These are phyloP conservation scores for Knoxia roxburghii DNA, from an alignment of 257 asterid species.

Conservation along the genomic window DNA sequence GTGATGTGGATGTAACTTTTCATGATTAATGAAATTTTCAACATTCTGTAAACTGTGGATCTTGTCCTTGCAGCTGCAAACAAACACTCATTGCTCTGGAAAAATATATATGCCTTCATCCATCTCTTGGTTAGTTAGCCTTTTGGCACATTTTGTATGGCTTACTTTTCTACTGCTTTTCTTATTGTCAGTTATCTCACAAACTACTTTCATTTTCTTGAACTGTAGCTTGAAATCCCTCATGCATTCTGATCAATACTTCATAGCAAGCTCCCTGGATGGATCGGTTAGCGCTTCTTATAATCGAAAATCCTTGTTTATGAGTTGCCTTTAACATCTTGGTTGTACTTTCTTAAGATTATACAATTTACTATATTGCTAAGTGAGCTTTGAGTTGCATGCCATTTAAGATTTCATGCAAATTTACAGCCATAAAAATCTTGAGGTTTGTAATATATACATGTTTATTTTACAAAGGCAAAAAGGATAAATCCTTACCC, in stretches of 20 bases:
- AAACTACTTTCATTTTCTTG: slow-evolving; percentile 14
- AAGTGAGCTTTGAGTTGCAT: background rate
- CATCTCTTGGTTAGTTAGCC: slow-evolving; percentile 64
- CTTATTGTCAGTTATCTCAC: slow-evolving; percentile 6
- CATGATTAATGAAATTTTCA: background rate
- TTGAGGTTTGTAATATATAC: background rate
- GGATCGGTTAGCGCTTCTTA: slow-evolving; percentile 71
- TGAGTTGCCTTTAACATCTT: slow-evolving; percentile 1
- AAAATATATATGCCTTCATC: slow-evolving; percentile 68
- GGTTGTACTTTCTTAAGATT: slow-evolving; percentile 4
- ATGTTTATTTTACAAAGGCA: background rate
- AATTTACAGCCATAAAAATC: background rate
- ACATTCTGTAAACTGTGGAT: background rate
- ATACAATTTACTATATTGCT: background rate
- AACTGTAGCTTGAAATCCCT: slow-evolving; percentile 65
- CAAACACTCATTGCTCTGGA: slow-evolving; percentile 21
- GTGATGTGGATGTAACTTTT: background rate
- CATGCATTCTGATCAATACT: slow-evolving; percentile 59
- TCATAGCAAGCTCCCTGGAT: slow-evolving; percentile 95
- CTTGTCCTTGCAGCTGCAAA: slow-evolving; percentile 47
- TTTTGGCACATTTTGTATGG: slow-evolving; percentile 5
- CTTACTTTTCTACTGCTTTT: slow-evolving; percentile 13
- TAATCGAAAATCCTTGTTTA: background rate
- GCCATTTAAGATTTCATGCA: background rate
- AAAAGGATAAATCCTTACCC: background rate